phyloP scores from a whole-genome alignment of 768 basidiomycete genomes.

The Lactifluus subvellereus region DNA sequence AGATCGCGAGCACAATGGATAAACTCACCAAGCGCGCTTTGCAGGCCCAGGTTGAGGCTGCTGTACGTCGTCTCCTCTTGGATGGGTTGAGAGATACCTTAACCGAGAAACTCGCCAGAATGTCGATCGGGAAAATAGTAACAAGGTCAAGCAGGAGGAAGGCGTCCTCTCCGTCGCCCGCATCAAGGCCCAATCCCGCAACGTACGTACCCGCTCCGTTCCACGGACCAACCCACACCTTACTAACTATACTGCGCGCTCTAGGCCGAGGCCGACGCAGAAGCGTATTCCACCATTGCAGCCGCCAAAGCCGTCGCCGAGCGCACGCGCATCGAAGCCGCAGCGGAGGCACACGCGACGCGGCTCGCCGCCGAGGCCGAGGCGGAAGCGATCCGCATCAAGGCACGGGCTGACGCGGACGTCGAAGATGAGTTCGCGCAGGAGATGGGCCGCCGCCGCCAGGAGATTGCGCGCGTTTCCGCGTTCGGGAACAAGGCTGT shows the following conservation, averaged over 20 bases:
- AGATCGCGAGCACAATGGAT: constrained; percentile 81
- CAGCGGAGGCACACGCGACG: constrained; percentile 73
- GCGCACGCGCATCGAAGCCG: constrained; percentile 59
- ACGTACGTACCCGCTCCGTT: constrained; percentile 31
- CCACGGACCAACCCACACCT: background rate
- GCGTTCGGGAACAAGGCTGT: constrained; percentile 67
- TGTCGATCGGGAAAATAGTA: constrained; percentile 82
- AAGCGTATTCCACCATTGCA: constrained; percentile 69
- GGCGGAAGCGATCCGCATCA: constrained; percentile 59
- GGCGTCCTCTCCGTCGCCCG: constrained; percentile 70
- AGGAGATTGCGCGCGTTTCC: constrained; percentile 55
- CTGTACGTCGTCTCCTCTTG: constrained; percentile 41
- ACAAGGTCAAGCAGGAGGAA: constrained; percentile 82
- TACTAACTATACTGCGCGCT: background rate
- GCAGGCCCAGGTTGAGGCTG: constrained; percentile 84
- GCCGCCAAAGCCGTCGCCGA: constrained; percentile 71
- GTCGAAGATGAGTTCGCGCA: constrained; percentile 63
- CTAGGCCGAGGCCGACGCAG: constrained; percentile 65
- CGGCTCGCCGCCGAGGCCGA: constrained; percentile 72
- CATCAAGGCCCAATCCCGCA: constrained; percentile 63
- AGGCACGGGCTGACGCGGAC: constrained; percentile 54
- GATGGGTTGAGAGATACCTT: background rate
- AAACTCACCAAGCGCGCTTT: constrained; percentile 78
- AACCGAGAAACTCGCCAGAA: constrained; percentile 42
- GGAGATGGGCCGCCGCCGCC: constrained; percentile 67